These are phyloP conservation scores for Cryoendolithus antarcticus DNA, from an alignment of 2,329 filamentous ascomycete genomes.

Conservation along the genomic window DNA sequence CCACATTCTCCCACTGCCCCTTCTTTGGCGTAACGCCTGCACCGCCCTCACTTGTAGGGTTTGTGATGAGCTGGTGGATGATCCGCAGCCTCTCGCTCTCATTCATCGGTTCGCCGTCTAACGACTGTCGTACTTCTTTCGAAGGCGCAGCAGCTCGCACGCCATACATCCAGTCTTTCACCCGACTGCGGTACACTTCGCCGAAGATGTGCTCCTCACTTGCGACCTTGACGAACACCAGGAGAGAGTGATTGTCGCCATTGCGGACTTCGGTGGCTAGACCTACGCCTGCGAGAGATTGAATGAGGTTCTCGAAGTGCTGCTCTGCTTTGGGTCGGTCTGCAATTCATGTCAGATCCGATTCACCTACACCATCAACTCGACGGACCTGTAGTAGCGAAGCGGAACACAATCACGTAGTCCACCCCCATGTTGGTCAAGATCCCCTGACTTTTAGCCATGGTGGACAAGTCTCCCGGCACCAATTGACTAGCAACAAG, in stretches of 20 bases:
- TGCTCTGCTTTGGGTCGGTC: conserved; percentile 58
- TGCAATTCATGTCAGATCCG: conserved; percentile 20
- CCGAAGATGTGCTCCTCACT: conserved; percentile 62
- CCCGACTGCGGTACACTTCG: conserved; percentile 67
- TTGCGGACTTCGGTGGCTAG: conserved; percentile 77
- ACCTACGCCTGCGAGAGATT: conserved; percentile 65
- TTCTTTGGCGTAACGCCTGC: conserved; percentile 40
- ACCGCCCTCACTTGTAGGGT: conserved; percentile 34
- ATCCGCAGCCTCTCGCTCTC: conserved; percentile 81
- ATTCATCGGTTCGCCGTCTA: conserved; percentile 63
- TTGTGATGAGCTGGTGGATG: conserved; percentile 62
- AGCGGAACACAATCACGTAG: conserved; percentile 73
- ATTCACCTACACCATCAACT: not conserved
- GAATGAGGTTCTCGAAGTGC: conserved; percentile 65
- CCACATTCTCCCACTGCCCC: conserved; percentile 37
- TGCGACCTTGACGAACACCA: conserved; percentile 72
- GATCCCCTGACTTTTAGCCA: conserved; percentile 22
- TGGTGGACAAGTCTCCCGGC: conserved; percentile 14
- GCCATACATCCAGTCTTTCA: conserved; percentile 89
- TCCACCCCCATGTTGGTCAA: conserved; percentile 60
- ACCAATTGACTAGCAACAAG: conserved; percentile 19
- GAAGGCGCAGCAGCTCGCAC: conserved; percentile 66
- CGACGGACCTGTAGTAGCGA: conserved; percentile 51
- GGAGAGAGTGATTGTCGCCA: conserved; percentile 60
- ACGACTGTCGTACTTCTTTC: conserved; percentile 55